Base-by-base conservation (phyloP, 805 yeast genomes). In the Jamesozyma gamospora region DNA sequence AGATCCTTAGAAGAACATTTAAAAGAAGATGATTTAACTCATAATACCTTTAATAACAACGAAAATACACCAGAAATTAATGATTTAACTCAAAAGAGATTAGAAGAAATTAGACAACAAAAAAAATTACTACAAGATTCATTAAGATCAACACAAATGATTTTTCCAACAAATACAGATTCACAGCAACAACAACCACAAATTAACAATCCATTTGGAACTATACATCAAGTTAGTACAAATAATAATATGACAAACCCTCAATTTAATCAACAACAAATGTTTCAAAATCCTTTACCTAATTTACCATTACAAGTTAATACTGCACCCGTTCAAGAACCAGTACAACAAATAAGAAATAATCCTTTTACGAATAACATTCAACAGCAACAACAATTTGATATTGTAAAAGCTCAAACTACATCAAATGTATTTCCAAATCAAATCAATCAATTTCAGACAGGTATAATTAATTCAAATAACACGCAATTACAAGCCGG, bases 1-100 rank as follows among this genome's bases (percentile, higher is more conserved):
- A 72, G 78, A 27, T 79, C 94, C 12, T 72, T 92, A 45, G 92
- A 86, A 56, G 96, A 88, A 50, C 94, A 90, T 59, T 65, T 92
- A 48, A 73, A 79, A 48, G 96, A 90, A 55, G 86, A 88, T 30
- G 90, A 41, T 24, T 26, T 36, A n/a, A 48, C 43, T 2, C 49
- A 45, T 47, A 45, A 48, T 30, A 37, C 52, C 1, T 48, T 52
- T 35, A 51, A 32, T 15, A 35, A 32, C 10, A 15, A 8, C 26
- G n/a, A 16, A 16, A 14, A 34, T 10, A 24, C 4, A 4, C 12
- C 19, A 5, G 16, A 13, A n/a, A 11, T 36, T n/a, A 29, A 17
- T 5, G 41, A 30, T 16, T 13, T 38, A 1, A 61, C 62, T 2
- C 65, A 58, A 42, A 51, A 50, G 36, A 65, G 59, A 29, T 47